Base-by-base conservation (phyloP, 2,329 filamentous ascomycete genomes). In the Celoporthe dispersa region DNA sequence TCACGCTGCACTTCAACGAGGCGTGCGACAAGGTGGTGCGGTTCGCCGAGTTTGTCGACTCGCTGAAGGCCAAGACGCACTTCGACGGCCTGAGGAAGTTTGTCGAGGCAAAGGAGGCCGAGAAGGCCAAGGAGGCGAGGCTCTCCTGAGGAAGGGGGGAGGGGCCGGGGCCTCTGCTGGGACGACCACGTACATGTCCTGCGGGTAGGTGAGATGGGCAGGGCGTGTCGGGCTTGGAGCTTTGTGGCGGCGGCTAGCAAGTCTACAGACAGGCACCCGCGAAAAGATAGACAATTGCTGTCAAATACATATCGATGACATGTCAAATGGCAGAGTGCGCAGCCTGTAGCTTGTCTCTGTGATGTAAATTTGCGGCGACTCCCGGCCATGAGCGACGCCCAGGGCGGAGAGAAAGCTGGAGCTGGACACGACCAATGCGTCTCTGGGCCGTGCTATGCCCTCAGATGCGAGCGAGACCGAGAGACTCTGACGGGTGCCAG, bases 1-100 rank as follows among this genome's bases (percentile, higher is more conserved):
- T 76, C 22, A 62, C 73, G 31, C 57, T 75, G 44, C 41, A 75
- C 70, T 73, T 75, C 69, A 75, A 73, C 48, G 68, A 73, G 53
- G 67, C 68, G 0, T 73, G 73, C 39, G 72, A 73, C 57, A 75
- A 73, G 48, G 68, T 70, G 22, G 55, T 61, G 25, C 55, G 53
- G 59, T 44, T 70, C 11, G 28, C 44, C 25, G 67, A 68, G 51
- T 65, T 68, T 14, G 67, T 67, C 22, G 66, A 67, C 41, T 67
- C 67, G 9, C 60, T 25, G 2, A 33, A 39, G 7, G 22, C 62
- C 12, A 69, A 61, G 62, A 60, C 39, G 2, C 63, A 60, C 16
- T 69, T 69, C 51, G 41, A 25, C 3, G 19, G 55, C 37, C 16
- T 69, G 61, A 22, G 53, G 22, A 37, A 33, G 25, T 67, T 41